Evolutionary conservation across 805 yeast genomes (phyloP), one percentile per base, ranked within the genome.

Genomic region (Sugiyamaella chiloensis): DNA sequence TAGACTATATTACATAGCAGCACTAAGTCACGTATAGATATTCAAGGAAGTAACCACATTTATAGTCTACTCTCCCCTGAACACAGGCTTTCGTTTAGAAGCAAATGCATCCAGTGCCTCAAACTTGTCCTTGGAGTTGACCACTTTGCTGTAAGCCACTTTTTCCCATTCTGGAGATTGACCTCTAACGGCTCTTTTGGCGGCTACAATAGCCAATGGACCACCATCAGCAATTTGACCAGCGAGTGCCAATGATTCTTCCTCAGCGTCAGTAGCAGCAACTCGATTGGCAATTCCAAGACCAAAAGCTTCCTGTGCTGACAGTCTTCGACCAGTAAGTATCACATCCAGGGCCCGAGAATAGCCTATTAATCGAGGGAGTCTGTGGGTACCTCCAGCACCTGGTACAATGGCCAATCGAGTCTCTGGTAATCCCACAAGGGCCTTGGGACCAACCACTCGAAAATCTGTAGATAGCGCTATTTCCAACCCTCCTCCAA

Each of bases 341-440:
- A 68, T 62, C 37, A 58, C 49, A 51, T 72, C 75, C 61, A 66
- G 61, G 7, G 76, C 73, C 17, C 62, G 60, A 7, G 71, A 61
- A 47, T 67, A 67, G 2, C 76, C 76, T 43, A 71, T 60, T 2
- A 71, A 62, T 45, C 61, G 59, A 12, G 70, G 63, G 40, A 72
- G 59, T 26, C 76, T 62, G 50, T 70, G 71, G 2, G 76, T 71
- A 8, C 75, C 76, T 14, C 76, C 76, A 21, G 74, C 74, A 1
- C 75, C 76, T 32, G 79, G 79, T 26, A 75, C 58, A n/a, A 72
- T 65, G 2, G 75, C 76, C 20, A 72, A 53, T 24, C 65, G 60
- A 29, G 72, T 67, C 54, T 72, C 76, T 6, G 76, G 74, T 14
- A 70, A 67, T 0, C 74, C 76, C 42, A 72, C 69, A 21, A 49